Base-by-base conservation (phyloP, 768 basidiomycete species). In the Suillus subalutaceus region DNA sequence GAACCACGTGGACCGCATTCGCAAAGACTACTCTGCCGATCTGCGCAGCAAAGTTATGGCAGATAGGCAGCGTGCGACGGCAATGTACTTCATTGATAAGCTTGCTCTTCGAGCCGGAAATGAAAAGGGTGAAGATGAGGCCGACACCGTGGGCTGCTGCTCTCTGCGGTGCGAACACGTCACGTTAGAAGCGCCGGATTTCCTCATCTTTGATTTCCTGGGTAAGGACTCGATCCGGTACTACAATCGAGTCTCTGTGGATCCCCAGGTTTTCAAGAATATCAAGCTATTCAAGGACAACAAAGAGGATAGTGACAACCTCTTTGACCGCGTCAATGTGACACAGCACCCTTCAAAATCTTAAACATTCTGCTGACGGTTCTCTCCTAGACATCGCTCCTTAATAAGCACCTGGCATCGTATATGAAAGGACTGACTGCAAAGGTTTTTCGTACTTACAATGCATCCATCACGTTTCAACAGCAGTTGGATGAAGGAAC, bases 391-490 rank as follows among this genome's bases (percentile, higher is more conserved):
- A 94, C 97, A 3, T 81, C 85, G 8, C 82, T 83, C 9, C 80
- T 99, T 66, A 99, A 99, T 81, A 96, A 96, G 75, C 95, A 99
- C 77, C 84, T 99, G 66, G 88, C 87, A 55, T 87, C 86, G 37
- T 95, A 97, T 77, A 99, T 99, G 97, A 93, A 96, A 68, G 97
- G 97, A 20, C 85, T 99, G 35, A 97, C 97, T 0, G 97, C 97
- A 65, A 99, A 99, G 77, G 97, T 99, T 35, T 99, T 99, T 85
- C 97, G 97, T 94, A 99, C 97, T 62, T 99, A 93, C 82, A 99
- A 99, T 73, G 97, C 97, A 30, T 99, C 97, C 32, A 89, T 88
- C 75, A 97, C 97, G 2, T 97, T 99, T 83, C 95, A 99, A 75
- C 84, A 92, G 55, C 89, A 97, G 68, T 82, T 99, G 67, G 93